These are phyloP conservation scores for Calophaca sinica DNA, from an alignment of 306 rosid species.

Conservation along the genomic window DNA sequence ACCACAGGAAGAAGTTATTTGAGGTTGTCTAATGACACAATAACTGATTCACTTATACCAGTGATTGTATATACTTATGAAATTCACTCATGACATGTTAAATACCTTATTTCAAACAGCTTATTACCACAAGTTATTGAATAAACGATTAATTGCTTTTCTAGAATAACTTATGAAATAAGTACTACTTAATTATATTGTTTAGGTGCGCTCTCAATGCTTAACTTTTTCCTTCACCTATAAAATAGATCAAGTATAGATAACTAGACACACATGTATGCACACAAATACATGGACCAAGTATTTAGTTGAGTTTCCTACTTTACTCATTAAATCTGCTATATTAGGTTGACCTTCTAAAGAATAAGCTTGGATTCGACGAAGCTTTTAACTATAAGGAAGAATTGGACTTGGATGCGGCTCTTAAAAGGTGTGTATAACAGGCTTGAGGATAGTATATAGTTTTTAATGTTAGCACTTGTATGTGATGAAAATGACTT, in stretches of 20 bases:
- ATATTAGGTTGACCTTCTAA: constrained; percentile 56
- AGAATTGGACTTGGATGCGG: constrained; percentile 52
- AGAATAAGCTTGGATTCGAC: constrained; percentile 55
- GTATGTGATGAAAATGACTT: no score
- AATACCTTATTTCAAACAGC: no score
- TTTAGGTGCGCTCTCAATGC: background rate
- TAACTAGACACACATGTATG: constrained; percentile 17
- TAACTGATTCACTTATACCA: no score
- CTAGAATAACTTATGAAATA: no score
- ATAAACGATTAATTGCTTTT: no score
- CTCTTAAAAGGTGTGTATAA: constrained; percentile 49
- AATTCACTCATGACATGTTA: no score
- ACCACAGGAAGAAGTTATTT: no score
- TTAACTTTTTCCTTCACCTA: background rate
- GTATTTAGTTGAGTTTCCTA: constrained; percentile 1
- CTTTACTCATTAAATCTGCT: constrained; percentile 15
- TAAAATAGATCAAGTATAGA: background rate
- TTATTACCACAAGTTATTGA: no score
- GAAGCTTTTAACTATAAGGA: constrained; percentile 64
- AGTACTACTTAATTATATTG: no score
- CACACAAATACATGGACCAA: constrained; percentile 7
- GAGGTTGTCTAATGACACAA: no score
- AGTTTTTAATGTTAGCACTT: no score
- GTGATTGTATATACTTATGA: no score
- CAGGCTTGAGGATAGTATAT: background rate